Evolutionary conservation across 108 stramenopile genomes (phyloP).

Genomic region (Conticribra weissflogii): DNA sequence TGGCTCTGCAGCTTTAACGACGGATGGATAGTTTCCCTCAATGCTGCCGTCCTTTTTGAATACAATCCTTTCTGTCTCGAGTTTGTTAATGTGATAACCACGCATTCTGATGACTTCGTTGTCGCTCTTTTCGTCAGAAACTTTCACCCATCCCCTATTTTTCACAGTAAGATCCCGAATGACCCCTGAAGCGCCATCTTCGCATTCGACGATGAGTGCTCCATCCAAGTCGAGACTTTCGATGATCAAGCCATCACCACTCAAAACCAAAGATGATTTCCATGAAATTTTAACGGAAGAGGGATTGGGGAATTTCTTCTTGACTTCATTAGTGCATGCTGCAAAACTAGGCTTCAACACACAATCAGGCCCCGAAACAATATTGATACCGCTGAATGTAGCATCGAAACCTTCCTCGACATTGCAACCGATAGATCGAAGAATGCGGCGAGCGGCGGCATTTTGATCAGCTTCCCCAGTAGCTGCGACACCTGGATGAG

Average conservation of each 20-base stretch:
- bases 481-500: conserved; percentile 88
- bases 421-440: conserved; percentile 74
- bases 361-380: conserved; percentile 75
- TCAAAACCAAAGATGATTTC: conserved; percentile 79
- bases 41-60: conserved; percentile 59
- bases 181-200: conserved; percentile 59
- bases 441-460: conserved; percentile 55
- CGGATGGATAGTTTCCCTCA: conserved; percentile 28
- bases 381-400: conserved; percentile 64
- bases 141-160: conserved; percentile 79
- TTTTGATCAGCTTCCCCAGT: conserved; percentile 95
- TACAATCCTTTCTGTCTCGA: conserved; percentile 50
- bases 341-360: conserved; percentile 81
- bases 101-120: conserved; percentile 78
- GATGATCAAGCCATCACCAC: conserved; percentile 76
- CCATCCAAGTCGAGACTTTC: conserved; percentile 88
- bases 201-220: conserved; percentile 72
- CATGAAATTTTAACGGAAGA: conserved; percentile 77
- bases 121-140: conserved; percentile 27
- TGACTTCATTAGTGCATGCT: conserved; percentile 69
- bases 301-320: conserved; percentile 68
- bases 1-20: background rate
- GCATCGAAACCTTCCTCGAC: conserved; percentile 58
- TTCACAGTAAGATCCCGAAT: conserved; percentile 63
- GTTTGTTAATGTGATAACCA: conserved; percentile 63